A percentile compares a stretch with the other conserved stretches of the same genome.
phyloP scores from a whole-genome alignment of 2,329 filamentous ascomycete species.

The Aureobasidium sp. region DNA sequence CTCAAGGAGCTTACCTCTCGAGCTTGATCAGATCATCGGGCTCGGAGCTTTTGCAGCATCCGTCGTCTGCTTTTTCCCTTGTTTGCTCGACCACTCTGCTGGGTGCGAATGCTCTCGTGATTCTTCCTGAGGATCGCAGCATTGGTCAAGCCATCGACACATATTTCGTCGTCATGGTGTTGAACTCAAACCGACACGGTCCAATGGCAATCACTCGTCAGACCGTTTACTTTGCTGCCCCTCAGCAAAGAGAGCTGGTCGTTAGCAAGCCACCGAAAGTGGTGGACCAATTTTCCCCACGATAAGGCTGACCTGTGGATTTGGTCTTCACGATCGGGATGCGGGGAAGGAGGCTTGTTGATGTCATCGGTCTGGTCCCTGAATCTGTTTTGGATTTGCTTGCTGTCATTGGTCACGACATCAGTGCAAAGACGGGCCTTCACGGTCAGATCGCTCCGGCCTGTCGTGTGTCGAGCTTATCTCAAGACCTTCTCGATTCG shows the following conservation, averaged over 20 bases:
- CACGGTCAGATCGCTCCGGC: background rate
- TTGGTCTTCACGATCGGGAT: background rate
- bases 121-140: slow-evolving; percentile 12
- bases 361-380: slow-evolving; percentile 12
- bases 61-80: slow-evolving; percentile 3
- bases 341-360: slow-evolving; percentile 8
- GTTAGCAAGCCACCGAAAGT: slow-evolving; percentile 2
- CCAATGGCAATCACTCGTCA: background rate
- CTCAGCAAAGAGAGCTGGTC: background rate
- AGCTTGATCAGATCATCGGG: background rate
- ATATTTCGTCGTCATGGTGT: slow-evolving; percentile 10
- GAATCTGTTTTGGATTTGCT: background rate
- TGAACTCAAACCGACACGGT: background rate
- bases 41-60: background rate
- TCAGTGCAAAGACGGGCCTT: background rate
- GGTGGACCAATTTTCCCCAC: background rate
- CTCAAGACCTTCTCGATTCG: background rate
- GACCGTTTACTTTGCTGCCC: background rate
- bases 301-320: slow-evolving; percentile 3
- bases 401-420: background rate
- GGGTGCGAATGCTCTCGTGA: slow-evolving; percentile 9
- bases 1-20: slow-evolving; percentile 1
- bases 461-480: slow-evolving; percentile 6
- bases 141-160: slow-evolving; percentile 7
- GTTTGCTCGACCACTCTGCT: background rate